phyloP scores from a whole-genome alignment of 1,139 yeast genomes.

The Kodamaea derodonti region DNA sequence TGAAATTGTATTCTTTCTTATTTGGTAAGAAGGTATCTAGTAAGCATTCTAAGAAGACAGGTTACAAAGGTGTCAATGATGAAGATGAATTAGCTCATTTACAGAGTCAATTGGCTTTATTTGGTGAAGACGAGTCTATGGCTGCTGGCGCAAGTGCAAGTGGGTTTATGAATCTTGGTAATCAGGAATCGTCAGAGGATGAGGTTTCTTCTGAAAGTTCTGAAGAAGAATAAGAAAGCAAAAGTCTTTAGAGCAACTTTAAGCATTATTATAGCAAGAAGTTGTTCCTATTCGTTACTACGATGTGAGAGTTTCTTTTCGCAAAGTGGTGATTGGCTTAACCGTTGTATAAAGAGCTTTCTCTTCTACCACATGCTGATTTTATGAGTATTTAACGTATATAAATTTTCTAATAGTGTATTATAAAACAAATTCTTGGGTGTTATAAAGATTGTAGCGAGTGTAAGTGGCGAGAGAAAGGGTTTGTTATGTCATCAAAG shows the following conservation, averaged over 20 bases:
- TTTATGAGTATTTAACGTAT: conserved; percentile 6
- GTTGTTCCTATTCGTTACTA: too few species aligned
- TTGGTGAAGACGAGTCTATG: conserved; percentile 48
- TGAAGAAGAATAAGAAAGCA: conserved; percentile 51
- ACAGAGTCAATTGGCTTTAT: conserved; percentile 76
- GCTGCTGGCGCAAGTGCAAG: conserved; percentile 15
- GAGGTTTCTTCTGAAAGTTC: conserved; percentile 54
- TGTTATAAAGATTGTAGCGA: neutral
- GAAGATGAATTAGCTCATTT: conserved; percentile 75
- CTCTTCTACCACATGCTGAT: conserved; percentile 2
- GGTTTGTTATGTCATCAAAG: too few species aligned
- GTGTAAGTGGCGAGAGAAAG: too few species aligned
- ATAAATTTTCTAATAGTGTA: conserved; percentile 3
- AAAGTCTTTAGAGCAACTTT: neutral
- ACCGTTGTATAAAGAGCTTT: neutral
- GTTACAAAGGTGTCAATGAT: conserved; percentile 53
- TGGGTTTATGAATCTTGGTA: conserved; percentile 27
- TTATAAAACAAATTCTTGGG: neutral
- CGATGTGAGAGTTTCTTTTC: too few species aligned
- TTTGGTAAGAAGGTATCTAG: conserved; percentile 52
- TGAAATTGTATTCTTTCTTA: conserved; percentile 77
- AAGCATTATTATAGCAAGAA: neutral
- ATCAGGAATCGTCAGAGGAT: conserved; percentile 28
- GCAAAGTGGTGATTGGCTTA: neutral
- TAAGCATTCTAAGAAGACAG: conserved; percentile 42